Evolutionary conservation across 805 yeast genomes (phyloP).

Genomic region (Torulaspora microellipsoides): DNA sequence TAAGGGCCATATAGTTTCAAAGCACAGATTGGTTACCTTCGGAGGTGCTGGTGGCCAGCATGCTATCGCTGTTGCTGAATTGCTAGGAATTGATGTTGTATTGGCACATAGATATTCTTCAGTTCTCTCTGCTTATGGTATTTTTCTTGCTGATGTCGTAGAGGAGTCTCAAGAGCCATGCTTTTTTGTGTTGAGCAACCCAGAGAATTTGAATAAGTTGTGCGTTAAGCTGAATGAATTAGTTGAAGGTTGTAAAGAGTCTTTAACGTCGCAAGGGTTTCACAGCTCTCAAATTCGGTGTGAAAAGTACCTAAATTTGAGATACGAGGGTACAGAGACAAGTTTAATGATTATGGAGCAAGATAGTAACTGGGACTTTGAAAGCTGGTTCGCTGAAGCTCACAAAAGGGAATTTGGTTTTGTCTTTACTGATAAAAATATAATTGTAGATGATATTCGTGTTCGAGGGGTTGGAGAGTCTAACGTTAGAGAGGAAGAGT

Average conservation of each 20-base stretch:
- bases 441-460: conserved; percentile 68
- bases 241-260: conserved; percentile 38
- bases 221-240: conserved; percentile 45
- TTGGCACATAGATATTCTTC: conserved; percentile 79
- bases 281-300: conserved; percentile 40
- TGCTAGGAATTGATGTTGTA: conserved; percentile 63
- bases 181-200: conserved; percentile 39
- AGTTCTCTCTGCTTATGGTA: conserved; percentile 82
- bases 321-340: conserved; percentile 89
- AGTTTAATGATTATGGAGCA: conserved; percentile 59
- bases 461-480: conserved; percentile 71
- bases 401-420: conserved; percentile 77
- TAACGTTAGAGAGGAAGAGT: conserved; percentile 36
- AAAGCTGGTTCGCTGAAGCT: conserved; percentile 44
- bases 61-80: conserved; percentile 70
- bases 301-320: conserved; percentile 68
- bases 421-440: conserved; percentile 49
- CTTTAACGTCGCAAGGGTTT: conserved; percentile 53
- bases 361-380: conserved; percentile 29
- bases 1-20: conserved; percentile 62
- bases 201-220: conserved; percentile 33
- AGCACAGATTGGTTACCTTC: conserved; percentile 73
- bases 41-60: conserved; percentile 97
- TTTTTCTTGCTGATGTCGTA: conserved; percentile 80
- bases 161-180: conserved; percentile 76